Percentiles rank a stretch among this genome's conserved stretches.
Evolutionary conservation across 2,329 filamentous ascomycete species (phyloP).

Genomic region (Monosporascus sp.): DNA sequence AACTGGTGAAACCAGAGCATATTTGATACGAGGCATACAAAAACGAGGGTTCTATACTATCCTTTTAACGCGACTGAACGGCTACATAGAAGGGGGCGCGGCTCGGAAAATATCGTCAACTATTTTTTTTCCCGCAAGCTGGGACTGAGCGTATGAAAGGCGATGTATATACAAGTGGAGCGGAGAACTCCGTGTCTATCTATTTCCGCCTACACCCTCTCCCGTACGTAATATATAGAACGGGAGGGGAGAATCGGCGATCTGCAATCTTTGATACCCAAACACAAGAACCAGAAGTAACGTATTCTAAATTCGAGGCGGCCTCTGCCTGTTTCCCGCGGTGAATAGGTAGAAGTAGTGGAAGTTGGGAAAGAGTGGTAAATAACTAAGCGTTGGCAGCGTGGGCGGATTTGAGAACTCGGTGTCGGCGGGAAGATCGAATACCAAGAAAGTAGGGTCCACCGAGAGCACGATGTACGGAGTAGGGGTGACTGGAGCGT

Average conservation of each 20-base stretch:
- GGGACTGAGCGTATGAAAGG: neutral
- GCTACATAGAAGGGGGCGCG: neutral
- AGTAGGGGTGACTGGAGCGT: neutral
- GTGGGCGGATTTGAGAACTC: neutral
- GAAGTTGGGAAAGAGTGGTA: neutral
- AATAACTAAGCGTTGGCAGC: neutral
- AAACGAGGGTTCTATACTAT: neutral
- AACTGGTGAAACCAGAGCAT: neutral
- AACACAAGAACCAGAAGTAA: neutral
- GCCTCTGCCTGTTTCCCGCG: neutral
- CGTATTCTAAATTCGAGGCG: neutral
- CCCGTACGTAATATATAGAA: neutral
- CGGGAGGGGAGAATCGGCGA: neutral
- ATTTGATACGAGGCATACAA: neutral
- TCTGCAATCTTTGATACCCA: neutral
- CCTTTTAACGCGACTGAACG: neutral
- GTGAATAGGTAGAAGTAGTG: neutral
- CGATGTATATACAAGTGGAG: neutral
- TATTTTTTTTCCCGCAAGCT: neutral
- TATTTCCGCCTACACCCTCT: neutral
- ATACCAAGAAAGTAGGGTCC: neutral
- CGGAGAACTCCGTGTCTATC: neutral
- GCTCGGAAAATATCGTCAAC: neutral
- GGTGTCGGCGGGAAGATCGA: neutral
- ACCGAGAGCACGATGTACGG: neutral